Evolutionary conservation across 306 rosid genomes (phyloP).

Genomic region (Prunus campanulata): DNA sequence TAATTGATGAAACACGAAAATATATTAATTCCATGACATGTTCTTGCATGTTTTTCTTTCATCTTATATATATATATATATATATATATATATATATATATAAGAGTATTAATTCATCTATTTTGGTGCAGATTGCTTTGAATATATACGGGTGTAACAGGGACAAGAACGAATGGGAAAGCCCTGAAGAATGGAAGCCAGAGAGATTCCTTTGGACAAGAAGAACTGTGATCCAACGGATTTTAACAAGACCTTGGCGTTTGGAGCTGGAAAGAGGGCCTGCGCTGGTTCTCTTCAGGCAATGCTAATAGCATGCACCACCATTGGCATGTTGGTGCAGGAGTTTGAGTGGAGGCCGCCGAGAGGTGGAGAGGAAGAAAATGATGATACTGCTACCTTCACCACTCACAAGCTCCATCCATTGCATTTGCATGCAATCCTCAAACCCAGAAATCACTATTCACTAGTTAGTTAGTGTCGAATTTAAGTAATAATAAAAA

Average conservation of each 20-base stretch:
- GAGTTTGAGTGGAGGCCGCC: slow-evolving; percentile 63
- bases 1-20: neutral
- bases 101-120: too few relatives aligned
- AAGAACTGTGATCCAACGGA: slow-evolving; percentile 48
- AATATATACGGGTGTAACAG: slow-evolving; percentile 49
- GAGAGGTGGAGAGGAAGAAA: slow-evolving; percentile 54
- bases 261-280: slow-evolving; percentile 83
- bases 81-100: too few relatives aligned
- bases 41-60: too few relatives aligned
- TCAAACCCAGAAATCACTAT: slow-evolving; percentile 42
- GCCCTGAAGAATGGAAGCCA: slow-evolving; percentile 65
- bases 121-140: neutral
- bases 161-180: slow-evolving; percentile 69
- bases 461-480: too few relatives aligned
- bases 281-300: slow-evolving; percentile 85
- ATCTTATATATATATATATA: too few relatives aligned
- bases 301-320: slow-evolving; percentile 43
- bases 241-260: slow-evolving; percentile 77
- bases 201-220: slow-evolving; percentile 71
- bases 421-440: slow-evolving; percentile 41
- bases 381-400: slow-evolving; percentile 63
- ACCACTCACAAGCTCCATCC: slow-evolving; percentile 75
- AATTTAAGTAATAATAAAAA: too few relatives aligned
- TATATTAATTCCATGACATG: too few relatives aligned
- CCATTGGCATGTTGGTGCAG: slow-evolving; percentile 66